These are phyloP conservation scores for Asparagopsis taxiformis DNA, from an alignment of 31 red algal species.

Conservation along the genomic window DNA sequence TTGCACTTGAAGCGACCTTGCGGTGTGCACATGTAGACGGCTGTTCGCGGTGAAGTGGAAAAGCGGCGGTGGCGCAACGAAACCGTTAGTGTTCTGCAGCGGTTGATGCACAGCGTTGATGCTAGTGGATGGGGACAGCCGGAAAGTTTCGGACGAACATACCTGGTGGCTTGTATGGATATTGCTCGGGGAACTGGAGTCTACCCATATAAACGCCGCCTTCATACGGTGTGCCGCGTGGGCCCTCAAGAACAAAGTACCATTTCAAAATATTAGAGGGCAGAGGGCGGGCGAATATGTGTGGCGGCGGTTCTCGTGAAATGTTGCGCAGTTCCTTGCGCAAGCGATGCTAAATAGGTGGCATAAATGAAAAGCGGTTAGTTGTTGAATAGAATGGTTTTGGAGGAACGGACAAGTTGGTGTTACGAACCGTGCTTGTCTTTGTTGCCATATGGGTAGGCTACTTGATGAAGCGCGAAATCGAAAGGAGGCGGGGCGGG, in stretches of 20 bases:
- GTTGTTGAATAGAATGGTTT: neutral
- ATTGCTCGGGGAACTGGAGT: slow-evolving; percentile 87
- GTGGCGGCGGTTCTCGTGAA: slow-evolving; percentile 82
- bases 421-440: slow-evolving; percentile 43
- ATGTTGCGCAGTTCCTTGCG: slow-evolving; percentile 88
- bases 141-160: slow-evolving; percentile 10
- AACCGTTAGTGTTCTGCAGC: neutral
- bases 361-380: neutral
- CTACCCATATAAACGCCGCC: slow-evolving; percentile 90
- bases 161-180: slow-evolving; percentile 96
- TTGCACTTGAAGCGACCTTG: slow-evolving; percentile 86
- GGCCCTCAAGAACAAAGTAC: slow-evolving; percentile 92
- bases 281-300: slow-evolving; percentile 82
- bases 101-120: neutral
- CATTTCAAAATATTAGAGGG: slow-evolving; percentile 91
- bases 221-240: slow-evolving; percentile 78
- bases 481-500: neutral
- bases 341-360: slow-evolving; percentile 61
- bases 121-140: neutral
- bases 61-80: neutral
- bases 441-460: slow-evolving; percentile 51
- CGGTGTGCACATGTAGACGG: slow-evolving; percentile 94
- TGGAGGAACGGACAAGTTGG: neutral
- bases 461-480: neutral
- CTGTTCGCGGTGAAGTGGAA: neutral